Evolutionary conservation across 2,329 filamentous ascomycete genomes (phyloP), one percentile per base, ranked within the genome.

Genomic region (Cladophialophora bantiana): DNA sequence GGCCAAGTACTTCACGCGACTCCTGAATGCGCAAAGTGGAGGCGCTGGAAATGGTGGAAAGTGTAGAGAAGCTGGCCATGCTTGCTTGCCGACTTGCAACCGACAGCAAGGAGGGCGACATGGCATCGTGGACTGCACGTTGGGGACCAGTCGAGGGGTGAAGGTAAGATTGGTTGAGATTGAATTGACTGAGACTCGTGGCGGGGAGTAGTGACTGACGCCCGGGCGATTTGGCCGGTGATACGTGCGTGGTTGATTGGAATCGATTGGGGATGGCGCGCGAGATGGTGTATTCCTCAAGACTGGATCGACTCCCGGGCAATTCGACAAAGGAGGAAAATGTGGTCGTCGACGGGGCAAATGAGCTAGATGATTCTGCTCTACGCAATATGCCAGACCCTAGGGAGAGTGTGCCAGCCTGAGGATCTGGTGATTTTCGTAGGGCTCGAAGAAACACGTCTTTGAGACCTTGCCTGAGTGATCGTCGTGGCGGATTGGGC

Each of bases 391-490:
- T 72, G 18, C 68, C 70, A 7, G 70, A 72, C 45, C 71, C 71
- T 7, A 69, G 53, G 26, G 70, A 68, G 45, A 64, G 42, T 48
- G 65, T 50, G 9, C 18, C 45, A 50, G 45, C 45, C 6, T 20
- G 42, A 34, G 62, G 64, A 59, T 50, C 42, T 20, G 60, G 15
- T n/a, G 65, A 59, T 52, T 63, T 68, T 34, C 62, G 56, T 56
- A 62, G 34, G 34, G 63, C 66, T 35, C 67, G 64, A 45, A 64
- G 59, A 58, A 73, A 71, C 55, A 72, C 60, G 36, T 73, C 70
- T 59, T 68, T 72, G 55, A 73, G 70, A 48, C 62, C 68, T 57
- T 72, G 70, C 55, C 63, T 70, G 7, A 72, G 64, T 38, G 70
- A 68, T 55, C 62, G 69, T 59, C 70, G 68, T 52, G 56, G 65